Conservation (phyloP, 495 filamentous ascomycete genomes). For the Penicillium malachiteum region DNA sequence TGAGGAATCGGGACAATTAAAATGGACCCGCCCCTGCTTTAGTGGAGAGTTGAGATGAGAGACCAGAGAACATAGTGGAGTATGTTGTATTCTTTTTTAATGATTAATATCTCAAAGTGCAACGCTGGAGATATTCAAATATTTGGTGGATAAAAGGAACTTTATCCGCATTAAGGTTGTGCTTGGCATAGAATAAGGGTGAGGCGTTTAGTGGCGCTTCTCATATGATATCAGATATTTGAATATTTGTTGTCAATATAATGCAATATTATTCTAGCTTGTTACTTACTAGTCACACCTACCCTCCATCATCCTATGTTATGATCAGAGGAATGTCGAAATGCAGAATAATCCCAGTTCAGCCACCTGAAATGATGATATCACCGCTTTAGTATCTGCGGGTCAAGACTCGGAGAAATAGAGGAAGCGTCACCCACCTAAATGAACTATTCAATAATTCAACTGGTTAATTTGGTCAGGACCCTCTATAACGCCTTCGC, state of each 20-base stretch:
- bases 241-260: too few species aligned
- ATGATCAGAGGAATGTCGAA: neutral
- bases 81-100: neutral
- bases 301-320: neutral
- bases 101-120: neutral
- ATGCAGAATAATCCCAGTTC: neutral
- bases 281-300: too few species aligned
- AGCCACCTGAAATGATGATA: constrained; percentile 5
- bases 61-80: too few species aligned
- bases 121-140: neutral
- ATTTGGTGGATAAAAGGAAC: neutral
- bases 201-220: too few species aligned
- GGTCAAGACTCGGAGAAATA: neutral
- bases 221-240: too few species aligned
- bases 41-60: too few species aligned
- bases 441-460: neutral
- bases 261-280: too few species aligned
- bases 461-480: neutral
- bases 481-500: neutral
- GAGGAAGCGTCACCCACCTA: constrained; percentile 2
- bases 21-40: too few species aligned
- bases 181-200: neutral
- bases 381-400: neutral
- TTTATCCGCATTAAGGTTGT: constrained; percentile 10
- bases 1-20: too few species aligned